These are phyloP conservation scores for Sphagnurus paluster DNA, from an alignment of 1,284 basidiomycete species.

Conservation along the genomic window DNA sequence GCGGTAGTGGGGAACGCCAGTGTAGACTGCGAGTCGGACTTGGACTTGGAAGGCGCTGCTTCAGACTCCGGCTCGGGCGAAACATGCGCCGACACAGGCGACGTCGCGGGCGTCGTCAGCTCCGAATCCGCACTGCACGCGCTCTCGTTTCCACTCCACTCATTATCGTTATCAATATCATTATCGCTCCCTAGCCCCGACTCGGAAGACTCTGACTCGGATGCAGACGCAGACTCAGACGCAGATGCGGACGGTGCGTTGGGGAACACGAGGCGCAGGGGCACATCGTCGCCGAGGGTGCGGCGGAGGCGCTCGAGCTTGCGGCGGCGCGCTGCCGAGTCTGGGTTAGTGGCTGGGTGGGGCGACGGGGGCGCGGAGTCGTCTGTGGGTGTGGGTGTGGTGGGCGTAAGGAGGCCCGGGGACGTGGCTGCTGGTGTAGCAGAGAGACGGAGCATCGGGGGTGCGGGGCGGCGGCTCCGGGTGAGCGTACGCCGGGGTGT, in stretches of 20 bases:
- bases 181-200: neutral
- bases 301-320: slow-evolving; percentile 62
- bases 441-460: slow-evolving; percentile 12
- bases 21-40: too few relatives aligned
- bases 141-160: slow-evolving; percentile 21
- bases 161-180: slow-evolving; percentile 2
- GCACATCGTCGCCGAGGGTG: slow-evolving; percentile 60
- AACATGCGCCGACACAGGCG: too few relatives aligned
- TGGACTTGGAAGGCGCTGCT: too few relatives aligned
- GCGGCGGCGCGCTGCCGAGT: slow-evolving; percentile 41
- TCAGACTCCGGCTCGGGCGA: too few relatives aligned
- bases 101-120: too few relatives aligned
- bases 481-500: slow-evolving; percentile 3
- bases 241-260: too few relatives aligned
- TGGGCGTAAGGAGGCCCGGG: slow-evolving; percentile 5
- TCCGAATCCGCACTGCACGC: too few relatives aligned
- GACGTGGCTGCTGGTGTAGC: slow-evolving; percentile 4
- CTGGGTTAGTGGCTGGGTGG: slow-evolving; percentile 31
- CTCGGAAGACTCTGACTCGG: slow-evolving; percentile 5
- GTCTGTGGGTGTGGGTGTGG: neutral
- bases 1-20: too few relatives aligned
- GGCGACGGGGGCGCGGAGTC: slow-evolving; percentile 12
- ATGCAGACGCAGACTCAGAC: slow-evolving; percentile 4
- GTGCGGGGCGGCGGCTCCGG: slow-evolving; percentile 4
- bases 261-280: slow-evolving; percentile 59